Evolutionary conservation across 2,329 filamentous ascomycete genomes (phyloP), one percentile per base, ranked within the genome.

Genomic region (Alternaria sp.): DNA sequence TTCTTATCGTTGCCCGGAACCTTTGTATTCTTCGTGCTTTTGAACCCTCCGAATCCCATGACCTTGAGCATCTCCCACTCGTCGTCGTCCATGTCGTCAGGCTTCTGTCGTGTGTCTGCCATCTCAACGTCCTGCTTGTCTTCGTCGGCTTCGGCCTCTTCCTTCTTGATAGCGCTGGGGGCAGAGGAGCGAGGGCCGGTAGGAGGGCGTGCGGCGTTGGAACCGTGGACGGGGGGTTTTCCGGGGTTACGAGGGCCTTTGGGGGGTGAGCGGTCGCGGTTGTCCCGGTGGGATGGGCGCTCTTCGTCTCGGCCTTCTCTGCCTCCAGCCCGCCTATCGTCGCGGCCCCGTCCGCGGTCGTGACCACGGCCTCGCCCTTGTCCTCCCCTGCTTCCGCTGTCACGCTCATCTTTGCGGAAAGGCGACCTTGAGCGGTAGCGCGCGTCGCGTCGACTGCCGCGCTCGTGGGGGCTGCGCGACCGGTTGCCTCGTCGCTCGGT

Each of bases 21-120:
- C 76, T 97, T 96, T 56, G 91, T 93, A 62, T 92, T 89, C 80
- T 98, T 96, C 20, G 95, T 98, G 25, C 88, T 89, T 59, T 89
- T 90, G 80, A 98, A 99, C 1, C 86, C 87, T 18, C 89, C 89
- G 74, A 99, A 97, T 2, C 95, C 95, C 92, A 99, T 94, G 83
- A 94, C 88, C 51, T 90, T 89, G 70, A 89, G 85, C 90, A 98
- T 94, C 61, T 91, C 83, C 53, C 89, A 88, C 64, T 90, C 89
- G 64, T 94, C 91, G 57, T 85, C 85, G 32, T 85, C 85, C 51
- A 84, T 81, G 16, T 84, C 73, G 28, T 73, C 70, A 1, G 73
- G 73, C 45, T 69, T 67, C 48, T 67, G 61, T n/a, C 63, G 63
- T 54, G 67, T 58, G 38, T 71, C 74, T 56, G 69, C 65, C 75